These are phyloP conservation scores for Ustilago vetiveriae DNA, from an alignment of 1,284 basidiomycete genomes.

Conservation along the genomic window DNA sequence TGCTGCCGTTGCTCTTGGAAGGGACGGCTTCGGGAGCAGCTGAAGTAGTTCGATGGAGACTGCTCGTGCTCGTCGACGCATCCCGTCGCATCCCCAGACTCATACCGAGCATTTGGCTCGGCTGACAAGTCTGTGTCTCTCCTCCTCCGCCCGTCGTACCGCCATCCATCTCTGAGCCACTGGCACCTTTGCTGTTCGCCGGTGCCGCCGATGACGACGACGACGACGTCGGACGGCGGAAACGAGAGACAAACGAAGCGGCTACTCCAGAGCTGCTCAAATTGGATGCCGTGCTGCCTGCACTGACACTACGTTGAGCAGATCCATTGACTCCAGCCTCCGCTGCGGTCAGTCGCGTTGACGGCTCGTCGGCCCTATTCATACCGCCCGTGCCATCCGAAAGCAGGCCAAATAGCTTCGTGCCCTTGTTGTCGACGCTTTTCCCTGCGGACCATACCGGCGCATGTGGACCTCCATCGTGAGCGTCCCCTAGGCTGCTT, in stretches of 20 bases:
- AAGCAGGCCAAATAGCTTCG: slow-evolving; percentile 12
- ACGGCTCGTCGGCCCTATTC: neutral
- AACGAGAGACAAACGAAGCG: slow-evolving; percentile 39
- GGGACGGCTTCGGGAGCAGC: neutral
- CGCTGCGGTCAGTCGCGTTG: neutral
- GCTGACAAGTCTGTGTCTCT: neutral
- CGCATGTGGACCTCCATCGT: neutral
- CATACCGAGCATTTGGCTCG: neutral
- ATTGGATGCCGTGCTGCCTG: slow-evolving; percentile 15
- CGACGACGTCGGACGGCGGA: slow-evolving; percentile 44
- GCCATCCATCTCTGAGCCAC: neutral
- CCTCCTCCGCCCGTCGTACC: neutral
- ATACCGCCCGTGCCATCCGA: slow-evolving; percentile 15
- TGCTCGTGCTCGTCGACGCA: slow-evolving; percentile 36
- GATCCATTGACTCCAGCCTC: slow-evolving; percentile 1
- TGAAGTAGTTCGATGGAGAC: slow-evolving; percentile 1
- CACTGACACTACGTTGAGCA: slow-evolving; percentile 27
- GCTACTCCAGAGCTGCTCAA: slow-evolving; percentile 28
- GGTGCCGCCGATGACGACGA: slow-evolving; percentile 12
- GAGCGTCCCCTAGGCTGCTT: no score
- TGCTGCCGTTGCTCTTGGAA: slow-evolving; percentile 13
- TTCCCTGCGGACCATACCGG: neutral
- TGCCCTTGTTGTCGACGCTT: slow-evolving; percentile 18
- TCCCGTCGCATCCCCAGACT: slow-evolving; percentile 26
- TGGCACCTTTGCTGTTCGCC: neutral